These are phyloP conservation scores for Phytophthora uliginosa DNA, from an alignment of 352 stramenopile species.

Conservation along the genomic window DNA sequence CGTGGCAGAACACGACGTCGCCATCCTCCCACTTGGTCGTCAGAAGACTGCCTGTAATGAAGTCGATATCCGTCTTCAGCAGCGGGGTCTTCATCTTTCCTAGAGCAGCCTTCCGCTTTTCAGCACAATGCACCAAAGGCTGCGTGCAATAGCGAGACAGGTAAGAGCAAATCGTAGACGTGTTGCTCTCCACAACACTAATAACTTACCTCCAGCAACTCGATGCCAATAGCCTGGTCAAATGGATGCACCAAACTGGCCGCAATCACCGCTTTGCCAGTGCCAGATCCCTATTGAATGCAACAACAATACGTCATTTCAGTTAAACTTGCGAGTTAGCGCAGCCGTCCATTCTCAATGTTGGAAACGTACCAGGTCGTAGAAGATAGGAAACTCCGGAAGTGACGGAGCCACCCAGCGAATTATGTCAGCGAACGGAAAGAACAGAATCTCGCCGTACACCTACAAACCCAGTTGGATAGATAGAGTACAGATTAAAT, in stretches of 20 bases:
- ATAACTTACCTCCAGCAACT: constrained; percentile 65
- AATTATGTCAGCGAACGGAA: constrained; percentile 84
- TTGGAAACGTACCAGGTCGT: constrained; percentile 69
- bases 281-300: constrained; percentile 73
- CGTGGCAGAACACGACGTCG: constrained; percentile 87
- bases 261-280: constrained; percentile 83
- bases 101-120: constrained; percentile 75
- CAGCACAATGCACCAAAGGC: constrained; percentile 79
- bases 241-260: constrained; percentile 85
- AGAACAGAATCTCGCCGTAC: constrained; percentile 89
- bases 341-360: background rate
- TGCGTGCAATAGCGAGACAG: constrained; percentile 19
- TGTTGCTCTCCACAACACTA: background rate
- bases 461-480: constrained; percentile 48
- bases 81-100: constrained; percentile 48
- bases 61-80: constrained; percentile 78
- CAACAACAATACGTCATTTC: background rate
- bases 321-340: background rate
- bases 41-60: constrained; percentile 74
- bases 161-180: background rate
- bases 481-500: background rate
- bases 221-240: constrained; percentile 87
- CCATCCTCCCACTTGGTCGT: constrained; percentile 77
- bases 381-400: constrained; percentile 82
- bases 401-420: constrained; percentile 69